Conservation (phyloP, 2,329 filamentous ascomycete species). For the Pseudocercospora fuligena region DNA sequence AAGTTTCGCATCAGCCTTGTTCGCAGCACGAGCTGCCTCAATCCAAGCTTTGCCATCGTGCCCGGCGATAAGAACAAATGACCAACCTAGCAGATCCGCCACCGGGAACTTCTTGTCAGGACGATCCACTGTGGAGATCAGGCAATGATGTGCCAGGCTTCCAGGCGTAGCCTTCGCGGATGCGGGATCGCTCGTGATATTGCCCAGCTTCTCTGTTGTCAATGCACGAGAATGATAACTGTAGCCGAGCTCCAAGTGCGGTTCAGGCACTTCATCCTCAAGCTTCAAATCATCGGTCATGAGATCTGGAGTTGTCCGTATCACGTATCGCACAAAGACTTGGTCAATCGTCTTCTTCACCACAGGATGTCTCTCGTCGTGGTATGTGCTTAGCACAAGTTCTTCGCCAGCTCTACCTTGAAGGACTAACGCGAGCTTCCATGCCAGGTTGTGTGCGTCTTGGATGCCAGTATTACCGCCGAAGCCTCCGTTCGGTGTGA, state of each 20-base stretch:
- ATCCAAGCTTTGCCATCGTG: conserved; percentile 59
- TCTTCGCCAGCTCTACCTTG: conserved; percentile 25
- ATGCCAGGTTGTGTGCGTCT: conserved; percentile 27
- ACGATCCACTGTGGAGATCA: conserved; percentile 62
- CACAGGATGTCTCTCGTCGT: conserved; percentile 42
- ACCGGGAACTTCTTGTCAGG: conserved; percentile 52
- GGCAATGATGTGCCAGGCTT: conserved; percentile 14
- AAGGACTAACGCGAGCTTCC: conserved; percentile 28
- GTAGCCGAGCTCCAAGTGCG: conserved; percentile 18
- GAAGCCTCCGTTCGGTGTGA: conserved; percentile 45
- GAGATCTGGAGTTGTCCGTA: conserved; percentile 60
- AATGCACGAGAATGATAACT: conserved; percentile 14
- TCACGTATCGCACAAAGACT: conserved; percentile 45
- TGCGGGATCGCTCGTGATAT: conserved; percentile 36
- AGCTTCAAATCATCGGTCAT: conserved; percentile 45
- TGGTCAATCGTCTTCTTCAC: conserved; percentile 16
- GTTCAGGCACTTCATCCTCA: conserved; percentile 31
- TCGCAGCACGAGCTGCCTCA: conserved; percentile 45
- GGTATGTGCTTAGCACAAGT: conserved; percentile 36
- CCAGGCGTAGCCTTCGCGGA: conserved; percentile 8
- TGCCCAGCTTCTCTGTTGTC: conserved; percentile 10
- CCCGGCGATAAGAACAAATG: conserved; percentile 50
- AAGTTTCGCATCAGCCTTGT: not conserved
- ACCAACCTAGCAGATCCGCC: conserved; percentile 32
- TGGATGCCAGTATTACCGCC: conserved; percentile 46